Evolutionary conservation across 352 stramenopile species (phyloP), one percentile per base, ranked within the genome.

Genomic region (Thalassiosira livingstoniorum): DNA sequence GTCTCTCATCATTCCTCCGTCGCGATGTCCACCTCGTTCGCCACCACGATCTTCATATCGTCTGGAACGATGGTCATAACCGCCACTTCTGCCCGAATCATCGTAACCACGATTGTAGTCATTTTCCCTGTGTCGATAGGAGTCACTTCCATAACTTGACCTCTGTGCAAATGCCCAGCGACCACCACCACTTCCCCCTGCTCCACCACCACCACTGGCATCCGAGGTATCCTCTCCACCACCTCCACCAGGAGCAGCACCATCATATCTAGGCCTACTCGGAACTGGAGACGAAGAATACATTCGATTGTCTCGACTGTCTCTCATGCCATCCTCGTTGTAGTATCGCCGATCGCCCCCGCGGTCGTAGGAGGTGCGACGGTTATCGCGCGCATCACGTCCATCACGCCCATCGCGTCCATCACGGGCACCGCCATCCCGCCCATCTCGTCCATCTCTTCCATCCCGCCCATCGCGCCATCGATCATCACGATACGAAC

Each of bases 101-200:
- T 75, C 53, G 29, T 66, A 43, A 23, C 51, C 47, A 39, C 51
- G 7, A 61, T n/a, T 11, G 25, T 10, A 7, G 34, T 18, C 21
- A 1, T 74, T 37, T 4, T 64, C 47, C 18, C 32, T 35, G n/a
- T 31, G 25, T 62, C 43, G 29, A 62, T 63, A 47, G 25, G 65
- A 63, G n/a, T n/a, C n/a, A n/a, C n/a, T n/a, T n/a, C n/a, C n/a
- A n/a, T n/a, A n/a, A 0, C 47, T 23, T 29, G 63, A 27, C 11
- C 55, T 43, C 29, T 64, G 63, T n/a, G 63, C 63, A 60, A 71
- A 71, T 71, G 39, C 63, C 63, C 63, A 71, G 43, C 63, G 63
- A 21, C 61, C 58, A 51, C 34, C 31, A 32, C n/a, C 58, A 45
- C 58, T 18, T 25, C 35, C 55, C 15, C 23, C 35, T 5, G 18